Conservation (phyloP, 768 basidiomycete species). For the Sutorius australiensis region DNA sequence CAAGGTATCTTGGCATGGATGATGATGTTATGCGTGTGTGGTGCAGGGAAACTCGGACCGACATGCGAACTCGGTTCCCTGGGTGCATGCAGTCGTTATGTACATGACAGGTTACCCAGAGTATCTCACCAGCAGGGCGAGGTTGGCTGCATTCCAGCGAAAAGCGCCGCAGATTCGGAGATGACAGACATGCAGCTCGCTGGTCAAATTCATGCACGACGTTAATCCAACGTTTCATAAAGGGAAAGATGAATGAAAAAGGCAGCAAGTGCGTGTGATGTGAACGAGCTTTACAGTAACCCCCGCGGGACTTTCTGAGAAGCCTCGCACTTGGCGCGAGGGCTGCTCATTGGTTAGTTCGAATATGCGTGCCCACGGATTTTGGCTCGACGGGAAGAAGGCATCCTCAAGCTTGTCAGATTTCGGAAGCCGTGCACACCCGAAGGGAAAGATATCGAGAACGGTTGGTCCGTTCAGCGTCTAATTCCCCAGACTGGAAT, state of each 20-base stretch:
- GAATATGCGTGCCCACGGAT: conserved; percentile 14
- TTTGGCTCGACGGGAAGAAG: conserved; percentile 7
- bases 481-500: conserved; percentile 23
- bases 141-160: neutral
- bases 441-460: conserved; percentile 1
- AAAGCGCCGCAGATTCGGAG: neutral
- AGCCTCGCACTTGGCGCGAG: conserved; percentile 21
- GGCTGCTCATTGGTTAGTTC: conserved; percentile 10
- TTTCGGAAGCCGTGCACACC: conserved; percentile 13
- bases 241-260: conserved; percentile 1
- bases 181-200: conserved; percentile 5
- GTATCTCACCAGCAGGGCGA: neutral
- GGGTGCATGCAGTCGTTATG: conserved; percentile 14
- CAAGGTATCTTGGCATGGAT: neutral
- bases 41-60: no score
- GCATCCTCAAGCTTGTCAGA: conserved; percentile 7
- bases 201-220: neutral
- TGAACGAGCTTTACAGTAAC: neutral
- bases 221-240: neutral
- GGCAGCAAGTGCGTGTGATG: conserved; percentile 3
- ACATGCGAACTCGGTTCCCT: conserved; percentile 13
- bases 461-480: neutral
- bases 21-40: conserved; percentile 1
- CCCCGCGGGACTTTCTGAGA: conserved; percentile 16
- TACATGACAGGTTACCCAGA: neutral